Conservation (phyloP, 2,329 filamentous ascomycete genomes). For the Fusarium sp. region DNA sequence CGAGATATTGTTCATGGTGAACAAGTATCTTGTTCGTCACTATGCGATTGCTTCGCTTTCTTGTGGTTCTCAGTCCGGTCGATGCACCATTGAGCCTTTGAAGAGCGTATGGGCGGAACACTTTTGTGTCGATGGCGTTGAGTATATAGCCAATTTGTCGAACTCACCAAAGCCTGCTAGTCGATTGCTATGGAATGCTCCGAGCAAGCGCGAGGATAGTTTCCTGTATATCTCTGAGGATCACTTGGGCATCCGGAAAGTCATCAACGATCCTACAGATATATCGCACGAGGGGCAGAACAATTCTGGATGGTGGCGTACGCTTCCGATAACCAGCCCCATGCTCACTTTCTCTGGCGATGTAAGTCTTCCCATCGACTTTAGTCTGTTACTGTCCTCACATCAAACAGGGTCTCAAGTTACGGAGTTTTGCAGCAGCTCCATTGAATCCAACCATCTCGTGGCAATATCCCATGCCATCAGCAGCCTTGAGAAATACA, state of each 20-base stretch:
- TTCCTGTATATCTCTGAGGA: slow-evolving; percentile 30
- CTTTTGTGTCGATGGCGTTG: slow-evolving; percentile 19
- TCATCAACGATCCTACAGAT: neutral
- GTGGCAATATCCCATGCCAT: slow-evolving; percentile 23
- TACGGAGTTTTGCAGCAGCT: slow-evolving; percentile 11
- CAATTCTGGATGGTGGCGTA: slow-evolving; percentile 26
- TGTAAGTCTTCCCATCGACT: slow-evolving; percentile 1
- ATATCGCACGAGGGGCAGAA: neutral
- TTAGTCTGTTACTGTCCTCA: neutral
- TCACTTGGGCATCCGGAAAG: slow-evolving; percentile 28
- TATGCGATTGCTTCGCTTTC: slow-evolving; percentile 25
- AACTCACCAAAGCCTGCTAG: slow-evolving; percentile 1
- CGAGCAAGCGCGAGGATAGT: fast-evolving
- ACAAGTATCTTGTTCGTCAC: slow-evolving; percentile 10
- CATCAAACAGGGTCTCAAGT: slow-evolving; percentile 19
- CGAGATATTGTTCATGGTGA: slow-evolving; percentile 16
- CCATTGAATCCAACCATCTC: slow-evolving; percentile 3
- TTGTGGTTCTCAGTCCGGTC: neutral
- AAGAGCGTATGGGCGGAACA: slow-evolving; percentile 29
- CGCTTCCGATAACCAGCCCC: slow-evolving; percentile 1
- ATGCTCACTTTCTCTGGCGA: slow-evolving; percentile 14
- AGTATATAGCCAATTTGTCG: slow-evolving; percentile 29
- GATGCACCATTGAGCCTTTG: slow-evolving; percentile 9
- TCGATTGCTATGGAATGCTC: slow-evolving; percentile 14
- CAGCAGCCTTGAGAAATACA: slow-evolving; percentile 1